A percentile compares a stretch with the other conserved stretches of the same genome.
Conservation (phyloP, 495 filamentous ascomycete species). For the Penicillium goetzii region DNA sequence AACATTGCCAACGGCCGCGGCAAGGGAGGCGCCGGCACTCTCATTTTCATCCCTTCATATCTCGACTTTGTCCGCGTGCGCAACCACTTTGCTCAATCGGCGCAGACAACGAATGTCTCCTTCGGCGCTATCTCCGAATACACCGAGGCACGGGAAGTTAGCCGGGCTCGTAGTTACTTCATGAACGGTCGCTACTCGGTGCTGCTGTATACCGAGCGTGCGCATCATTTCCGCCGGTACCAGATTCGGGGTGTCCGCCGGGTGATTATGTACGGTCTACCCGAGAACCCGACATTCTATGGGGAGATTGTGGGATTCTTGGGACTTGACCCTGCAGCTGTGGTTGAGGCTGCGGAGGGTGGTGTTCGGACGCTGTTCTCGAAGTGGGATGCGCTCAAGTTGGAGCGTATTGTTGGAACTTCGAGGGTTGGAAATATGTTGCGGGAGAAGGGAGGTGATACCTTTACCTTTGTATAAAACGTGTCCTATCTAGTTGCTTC, state of each 20-base stretch:
- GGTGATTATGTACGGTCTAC: slow-evolving; percentile 83
- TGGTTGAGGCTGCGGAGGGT: slow-evolving; percentile 42
- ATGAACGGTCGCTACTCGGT: slow-evolving; percentile 77
- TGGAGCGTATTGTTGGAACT: slow-evolving; percentile 87
- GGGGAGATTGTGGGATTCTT: slow-evolving; percentile 80
- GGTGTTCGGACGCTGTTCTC: slow-evolving; percentile 78
- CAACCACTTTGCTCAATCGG: slow-evolving; percentile 82
- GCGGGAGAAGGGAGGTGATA: slow-evolving; percentile 81
- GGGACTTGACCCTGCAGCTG: slow-evolving; percentile 46
- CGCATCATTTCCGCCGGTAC: slow-evolving; percentile 92
- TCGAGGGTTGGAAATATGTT: slow-evolving; percentile 69
- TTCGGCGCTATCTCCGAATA: slow-evolving; percentile 92
- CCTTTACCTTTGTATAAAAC: slow-evolving; percentile 63
- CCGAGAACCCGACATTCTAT: slow-evolving; percentile 88
- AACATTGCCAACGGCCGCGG: slow-evolving; percentile 50
- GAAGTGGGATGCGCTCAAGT: slow-evolving; percentile 81
- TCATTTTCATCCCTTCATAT: slow-evolving; percentile 90
- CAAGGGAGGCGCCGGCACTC: slow-evolving; percentile 56
- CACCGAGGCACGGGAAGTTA: slow-evolving; percentile 71
- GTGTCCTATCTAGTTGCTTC: too few species aligned
- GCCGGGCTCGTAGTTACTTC: slow-evolving; percentile 86
- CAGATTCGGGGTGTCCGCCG: slow-evolving; percentile 75
- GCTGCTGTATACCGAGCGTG: slow-evolving; percentile 87
- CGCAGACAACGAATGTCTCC: slow-evolving; percentile 67
- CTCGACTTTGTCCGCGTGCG: slow-evolving; percentile 91